These are phyloP conservation scores for Candida sanyiensis DNA, from an alignment of 805 yeast genomes.

Conservation along the genomic window DNA sequence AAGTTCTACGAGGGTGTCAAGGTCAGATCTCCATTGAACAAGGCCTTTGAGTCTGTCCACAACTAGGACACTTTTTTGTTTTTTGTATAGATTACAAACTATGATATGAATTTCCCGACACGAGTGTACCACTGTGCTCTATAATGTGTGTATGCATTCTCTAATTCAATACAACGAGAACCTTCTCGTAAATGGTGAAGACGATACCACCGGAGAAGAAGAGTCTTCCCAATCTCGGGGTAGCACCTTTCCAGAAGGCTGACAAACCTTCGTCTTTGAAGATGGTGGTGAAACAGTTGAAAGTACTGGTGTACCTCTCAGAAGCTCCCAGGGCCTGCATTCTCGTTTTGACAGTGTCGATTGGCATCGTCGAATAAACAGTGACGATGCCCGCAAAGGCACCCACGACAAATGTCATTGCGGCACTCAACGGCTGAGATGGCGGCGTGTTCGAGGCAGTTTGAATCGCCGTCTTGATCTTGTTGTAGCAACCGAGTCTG, in stretches of 20 bases:
- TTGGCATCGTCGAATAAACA: slow-evolving; percentile 91
- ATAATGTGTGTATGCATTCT: not conserved
- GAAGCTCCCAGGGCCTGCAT: slow-evolving; percentile 90
- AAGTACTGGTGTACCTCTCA: slow-evolving; percentile 62
- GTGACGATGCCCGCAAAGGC: slow-evolving; percentile 87
- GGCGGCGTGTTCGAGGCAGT: slow-evolving; percentile 62
- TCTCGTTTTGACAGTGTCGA: slow-evolving; percentile 92
- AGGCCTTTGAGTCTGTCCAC: slow-evolving; percentile 55
- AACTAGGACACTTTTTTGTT: slow-evolving; percentile 3
- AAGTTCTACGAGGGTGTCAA: slow-evolving; percentile 76
- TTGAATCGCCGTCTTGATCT: slow-evolving; percentile 76
- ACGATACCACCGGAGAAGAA: slow-evolving; percentile 95
- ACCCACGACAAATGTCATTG: slow-evolving; percentile 81
- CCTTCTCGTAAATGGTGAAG: slow-evolving; percentile 91
- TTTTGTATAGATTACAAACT: not conserved
- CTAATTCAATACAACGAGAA: slow-evolving; percentile 42
- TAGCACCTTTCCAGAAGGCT: slow-evolving; percentile 97
- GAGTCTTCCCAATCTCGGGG: slow-evolving; percentile 90
- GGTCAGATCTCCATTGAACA: slow-evolving; percentile 69
- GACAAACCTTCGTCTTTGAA: slow-evolving; percentile 82
- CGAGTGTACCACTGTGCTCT: not conserved
- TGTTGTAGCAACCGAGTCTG: slow-evolving; percentile 86
- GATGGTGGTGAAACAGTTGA: slow-evolving; percentile 75
- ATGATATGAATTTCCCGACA: not conserved
- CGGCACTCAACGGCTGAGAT: slow-evolving; percentile 67